Conservation (phyloP, 805 yeast genomes). For the Myxozyma melibiosi region DNA sequence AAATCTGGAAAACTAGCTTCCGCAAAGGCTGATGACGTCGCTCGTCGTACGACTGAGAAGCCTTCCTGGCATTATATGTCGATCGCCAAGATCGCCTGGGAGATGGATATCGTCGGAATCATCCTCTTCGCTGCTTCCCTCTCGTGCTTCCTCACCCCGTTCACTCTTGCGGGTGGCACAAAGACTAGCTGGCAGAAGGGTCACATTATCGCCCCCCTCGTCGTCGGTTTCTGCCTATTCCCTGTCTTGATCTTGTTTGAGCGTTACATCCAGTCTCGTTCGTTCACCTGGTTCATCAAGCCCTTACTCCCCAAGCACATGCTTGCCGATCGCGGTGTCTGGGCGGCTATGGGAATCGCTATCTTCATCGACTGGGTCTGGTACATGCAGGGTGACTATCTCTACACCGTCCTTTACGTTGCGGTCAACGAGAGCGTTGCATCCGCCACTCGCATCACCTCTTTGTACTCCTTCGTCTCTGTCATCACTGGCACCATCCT, state of each 20-base stretch:
- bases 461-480: conserved; percentile 65
- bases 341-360: conserved; percentile 67
- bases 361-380: conserved; percentile 62
- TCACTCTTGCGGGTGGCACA: conserved; percentile 74
- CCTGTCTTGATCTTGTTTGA: conserved; percentile 69
- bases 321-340: conserved; percentile 68
- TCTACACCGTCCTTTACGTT: conserved; percentile 67
- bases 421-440: conserved; percentile 59
- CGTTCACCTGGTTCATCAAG: conserved; percentile 9
- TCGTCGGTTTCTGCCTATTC: conserved; percentile 62
- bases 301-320: conserved; percentile 67
- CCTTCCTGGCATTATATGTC: conserved; percentile 17
- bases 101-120: conserved; percentile 65
- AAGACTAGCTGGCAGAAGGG: conserved; percentile 59
- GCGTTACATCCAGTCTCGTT: conserved; percentile 50
- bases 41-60: conserved; percentile 41
- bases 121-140: conserved; percentile 56
- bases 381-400: conserved; percentile 69
- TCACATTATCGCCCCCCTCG: conserved; percentile 67
- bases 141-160: conserved; percentile 69
- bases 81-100: conserved; percentile 52
- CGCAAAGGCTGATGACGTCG: conserved; percentile 5
- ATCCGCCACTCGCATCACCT: conserved; percentile 69
- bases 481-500: conserved; percentile 60
- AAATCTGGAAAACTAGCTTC: conserved; percentile 54